Evolutionary conservation across 768 basidiomycete genomes (phyloP), one percentile per base, ranked within the genome.

Genomic region (Kwoniella dendrophila): DNA sequence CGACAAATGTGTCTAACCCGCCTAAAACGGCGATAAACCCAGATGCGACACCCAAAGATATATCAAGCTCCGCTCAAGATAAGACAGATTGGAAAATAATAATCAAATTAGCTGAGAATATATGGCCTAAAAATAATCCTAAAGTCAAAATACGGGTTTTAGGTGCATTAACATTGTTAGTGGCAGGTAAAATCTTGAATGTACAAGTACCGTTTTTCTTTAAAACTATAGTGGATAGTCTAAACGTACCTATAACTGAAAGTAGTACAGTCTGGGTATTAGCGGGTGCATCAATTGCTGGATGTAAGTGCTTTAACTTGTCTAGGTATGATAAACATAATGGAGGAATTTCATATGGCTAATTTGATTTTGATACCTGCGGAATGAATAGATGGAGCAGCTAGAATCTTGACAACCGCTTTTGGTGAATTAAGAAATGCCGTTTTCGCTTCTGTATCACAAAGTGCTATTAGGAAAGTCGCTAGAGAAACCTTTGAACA

Each of bases 141-240:
- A 86, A 83, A 49, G 91, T 92, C 12, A 86, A 92, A 52, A 81
- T 84, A 49, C 85, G 92, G 2, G 94, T 99, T 20, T 64, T 96
- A 0, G 79, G 90, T 2, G 96, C 95, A 0, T 84, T 99, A 52
- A 84, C 81, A 0, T 79, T 98, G 64, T 82, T 97, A 44, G 83
- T 97, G 45, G 81, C 84, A 16, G 92, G 91, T 53, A 99, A 99
- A 85, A 91, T 93, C 54, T 81, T 97, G 59, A 99, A 97, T 76
- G 96, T 99, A 0, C 95, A 98, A 83, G 94, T 99, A n/a, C 96
- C 96, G 0, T 85, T 91, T 68, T 81, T 98, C 63, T 99, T 99
- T 85, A 98, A 97, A 80, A 79, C 83, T 27, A 85, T 99, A 43
- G 87, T 99, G 54, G 95, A 99, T 76, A 79, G 90, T 1, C 82